phyloP scores from a whole-genome alignment of 768 basidiomycete species.

The Lactarius indigo region DNA sequence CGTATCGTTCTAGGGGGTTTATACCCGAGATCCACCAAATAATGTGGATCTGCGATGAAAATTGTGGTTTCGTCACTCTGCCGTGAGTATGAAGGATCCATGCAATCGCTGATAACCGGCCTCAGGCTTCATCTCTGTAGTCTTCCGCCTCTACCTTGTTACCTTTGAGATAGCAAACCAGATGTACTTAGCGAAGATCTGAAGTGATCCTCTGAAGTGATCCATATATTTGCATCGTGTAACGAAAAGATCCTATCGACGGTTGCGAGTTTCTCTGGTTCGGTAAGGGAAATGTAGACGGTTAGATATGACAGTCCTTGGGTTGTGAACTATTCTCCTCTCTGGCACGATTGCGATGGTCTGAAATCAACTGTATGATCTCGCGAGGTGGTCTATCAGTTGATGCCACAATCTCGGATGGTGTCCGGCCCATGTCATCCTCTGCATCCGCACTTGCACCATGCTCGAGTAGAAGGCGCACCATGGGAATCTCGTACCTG shows the following conservation, averaged over 20 bases:
- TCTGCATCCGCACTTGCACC: background rate
- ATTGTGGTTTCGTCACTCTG: background rate
- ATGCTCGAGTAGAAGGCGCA: background rate
- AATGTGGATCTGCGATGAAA: background rate
- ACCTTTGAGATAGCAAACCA: background rate
- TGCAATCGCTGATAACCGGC: too few species aligned
- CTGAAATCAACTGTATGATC: background rate
- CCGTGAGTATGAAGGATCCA: too few species aligned
- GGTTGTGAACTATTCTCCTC: background rate
- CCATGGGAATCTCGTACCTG: rapidly evolving
- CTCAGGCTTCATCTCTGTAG: too few species aligned
- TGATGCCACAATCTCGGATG: background rate
- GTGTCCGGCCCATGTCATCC: background rate
- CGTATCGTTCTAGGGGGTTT: background rate
- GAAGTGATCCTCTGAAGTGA: background rate
- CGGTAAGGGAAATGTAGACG: background rate
- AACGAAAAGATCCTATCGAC: background rate
- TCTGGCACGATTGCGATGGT: background rate
- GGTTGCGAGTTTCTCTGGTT: background rate
- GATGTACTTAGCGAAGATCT: background rate
- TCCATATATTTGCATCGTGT: background rate
- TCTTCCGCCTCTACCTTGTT: background rate
- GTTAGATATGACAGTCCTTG: background rate
- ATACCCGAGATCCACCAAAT: background rate
- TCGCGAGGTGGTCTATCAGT: rapidly evolving